Base-by-base conservation (phyloP, 2,329 filamentous ascomycete species). In the Canariomyces notabilis region DNA sequence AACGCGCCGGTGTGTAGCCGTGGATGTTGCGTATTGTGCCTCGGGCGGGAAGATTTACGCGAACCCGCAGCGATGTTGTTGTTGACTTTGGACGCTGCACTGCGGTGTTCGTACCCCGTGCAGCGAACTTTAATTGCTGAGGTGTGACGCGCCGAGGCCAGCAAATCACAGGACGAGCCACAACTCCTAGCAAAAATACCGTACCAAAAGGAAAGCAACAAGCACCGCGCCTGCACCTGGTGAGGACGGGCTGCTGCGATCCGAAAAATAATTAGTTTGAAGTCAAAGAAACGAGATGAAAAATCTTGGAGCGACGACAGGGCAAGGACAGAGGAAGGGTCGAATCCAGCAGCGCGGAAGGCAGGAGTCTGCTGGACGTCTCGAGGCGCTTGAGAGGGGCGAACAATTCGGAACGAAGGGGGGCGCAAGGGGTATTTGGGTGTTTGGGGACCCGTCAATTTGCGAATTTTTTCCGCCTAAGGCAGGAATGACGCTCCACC, bases 301-400 rank as follows among this genome's bases (percentile, higher is more conserved):
- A n/a, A n/a, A 41, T 39, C 21, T 14, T 26, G 38, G 9, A 37
- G 40, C 48, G 43, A 45, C 48, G 49, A 43, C 29, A 47, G 39
- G 33, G 31, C 39, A 12, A 32, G 20, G 23, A 11, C 37, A 44
- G 37, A 39, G 44, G 29, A 40, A 37, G n/a, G 43, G 32, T 41
- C 37, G 44, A 49, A 54, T 49, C 52, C 54, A 54, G 52, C 54
- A 55, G 53, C 54, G 53, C 50, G 52, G 50, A 47, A 52, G 50
- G 42, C 50, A 49, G 41, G 49, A 47, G 18, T 46, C 51, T 53
- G 53, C 53, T 55, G 49, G 49, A 48, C 44, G 34, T 41, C 42
- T 42, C 40, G 40, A 40, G 41, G 38, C 33, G 22, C 34, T 42
- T 44, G n/a, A n/a, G 44, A 36, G 44, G 44, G 33, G 37, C 42